Evolutionary conservation across 768 basidiomycete genomes (phyloP).

Genomic region (Phallus indusiatus): DNA sequence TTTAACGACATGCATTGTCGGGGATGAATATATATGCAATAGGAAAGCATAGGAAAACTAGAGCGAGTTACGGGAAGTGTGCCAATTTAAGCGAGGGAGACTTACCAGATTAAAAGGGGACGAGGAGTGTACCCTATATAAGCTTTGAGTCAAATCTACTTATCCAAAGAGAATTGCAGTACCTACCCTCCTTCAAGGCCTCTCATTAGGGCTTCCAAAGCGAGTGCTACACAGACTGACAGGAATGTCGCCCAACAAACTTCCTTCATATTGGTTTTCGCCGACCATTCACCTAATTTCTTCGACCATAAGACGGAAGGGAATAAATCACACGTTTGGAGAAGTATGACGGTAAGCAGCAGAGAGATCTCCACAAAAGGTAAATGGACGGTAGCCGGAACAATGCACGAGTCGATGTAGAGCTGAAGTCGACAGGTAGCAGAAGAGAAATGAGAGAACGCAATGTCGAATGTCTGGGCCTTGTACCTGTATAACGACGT

Average conservation of each 20-base stretch:
- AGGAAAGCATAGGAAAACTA: conserved; percentile 74
- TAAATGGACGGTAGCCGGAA: conserved; percentile 59
- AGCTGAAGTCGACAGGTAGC: conserved; percentile 58
- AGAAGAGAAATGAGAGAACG: conserved; percentile 27
- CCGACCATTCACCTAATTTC: conserved; percentile 35
- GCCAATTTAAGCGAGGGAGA: conserved; percentile 9
- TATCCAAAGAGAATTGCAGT: conserved; percentile 23
- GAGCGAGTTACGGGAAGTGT: neutral
- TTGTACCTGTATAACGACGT: conserved; percentile 6
- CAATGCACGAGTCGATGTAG: conserved; percentile 45
- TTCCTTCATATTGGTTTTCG: conserved; percentile 43
- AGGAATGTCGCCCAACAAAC: conserved; percentile 71
- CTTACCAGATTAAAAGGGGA: conserved; percentile 65
- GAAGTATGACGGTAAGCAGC: conserved; percentile 47
- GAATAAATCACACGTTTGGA: conserved; percentile 43
- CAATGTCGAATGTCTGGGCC: conserved; percentile 14
- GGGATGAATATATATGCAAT: conserved; percentile 63
- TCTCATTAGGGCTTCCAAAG: conserved; percentile 55
- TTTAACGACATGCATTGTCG: conserved; percentile 38
- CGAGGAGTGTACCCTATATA: conserved; percentile 4
- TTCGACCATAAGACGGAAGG: conserved; percentile 27
- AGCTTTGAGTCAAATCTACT: neutral
- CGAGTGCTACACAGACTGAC: conserved; percentile 54
- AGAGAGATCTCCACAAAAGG: conserved; percentile 46
- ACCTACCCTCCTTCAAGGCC: conserved; percentile 53